Percentiles rank a stretch among this genome's conserved stretches.
Conservation (phyloP, 106 monocot species). For the Alisma plantagoaquatica region DNA sequence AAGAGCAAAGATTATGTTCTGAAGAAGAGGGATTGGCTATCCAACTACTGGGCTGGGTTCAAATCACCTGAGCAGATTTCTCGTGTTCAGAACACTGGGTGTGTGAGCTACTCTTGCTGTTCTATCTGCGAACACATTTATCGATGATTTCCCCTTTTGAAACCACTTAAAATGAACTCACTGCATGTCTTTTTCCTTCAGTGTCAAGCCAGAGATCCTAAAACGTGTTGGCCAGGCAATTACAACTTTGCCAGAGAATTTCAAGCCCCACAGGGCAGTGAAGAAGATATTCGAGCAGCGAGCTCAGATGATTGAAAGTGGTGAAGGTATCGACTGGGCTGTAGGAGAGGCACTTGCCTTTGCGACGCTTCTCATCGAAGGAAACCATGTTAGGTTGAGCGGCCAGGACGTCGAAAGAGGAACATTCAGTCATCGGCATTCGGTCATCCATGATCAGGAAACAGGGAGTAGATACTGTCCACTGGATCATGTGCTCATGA, state of each 20-base stretch:
- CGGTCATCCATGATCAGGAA: conserved; percentile 85
- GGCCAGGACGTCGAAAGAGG: conserved; percentile 99
- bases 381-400: conserved; percentile 92
- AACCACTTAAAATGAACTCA: no score
- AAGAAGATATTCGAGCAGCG: conserved; percentile 79
- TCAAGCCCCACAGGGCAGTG: conserved; percentile 70
- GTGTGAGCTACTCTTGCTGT: no score
- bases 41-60: conserved; percentile 90
- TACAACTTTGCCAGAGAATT: conserved; percentile 70
- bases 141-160: no score
- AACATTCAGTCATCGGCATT: conserved; percentile 90
- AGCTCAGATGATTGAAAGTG: conserved; percentile 74
- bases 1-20: conserved; percentile 84
- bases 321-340: conserved; percentile 96
- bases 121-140: no score
- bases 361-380: conserved; percentile 88
- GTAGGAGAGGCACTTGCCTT: conserved; percentile 91
- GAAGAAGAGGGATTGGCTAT: conserved; percentile 88
- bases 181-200: conserved; percentile 21
- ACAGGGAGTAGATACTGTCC: conserved; percentile 69
- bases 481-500: conserved; percentile 63
- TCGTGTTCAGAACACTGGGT: conserved; percentile 87
- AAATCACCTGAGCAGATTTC: conserved; percentile 98
- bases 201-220: conserved; percentile 85
- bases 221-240: conserved; percentile 85